Percentiles rank a stretch among this genome's conserved stretches.
phyloP scores from a whole-genome alignment of 305 asterid species.

The Caryopteris hybrid region DNA sequence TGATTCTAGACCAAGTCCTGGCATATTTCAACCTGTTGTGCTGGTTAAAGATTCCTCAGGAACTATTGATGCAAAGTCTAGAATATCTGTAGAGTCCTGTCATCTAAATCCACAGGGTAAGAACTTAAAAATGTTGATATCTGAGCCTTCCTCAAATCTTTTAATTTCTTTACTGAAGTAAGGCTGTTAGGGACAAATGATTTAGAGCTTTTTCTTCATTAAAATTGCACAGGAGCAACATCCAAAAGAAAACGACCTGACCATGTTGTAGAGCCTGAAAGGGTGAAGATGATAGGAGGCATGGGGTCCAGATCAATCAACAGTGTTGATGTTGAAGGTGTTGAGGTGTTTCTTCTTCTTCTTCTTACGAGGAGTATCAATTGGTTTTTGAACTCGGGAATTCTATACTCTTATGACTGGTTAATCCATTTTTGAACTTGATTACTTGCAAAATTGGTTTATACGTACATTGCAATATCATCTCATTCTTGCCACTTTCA shows the following conservation, averaged over 20 bases:
- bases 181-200: slow-evolving; percentile 4
- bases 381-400: too few species aligned
- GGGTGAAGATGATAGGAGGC: slow-evolving; percentile 36
- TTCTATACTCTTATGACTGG: too few species aligned
- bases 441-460: too few species aligned
- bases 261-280: slow-evolving; percentile 38
- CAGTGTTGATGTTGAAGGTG: slow-evolving; percentile 17
- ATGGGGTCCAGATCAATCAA: slow-evolving; percentile 20
- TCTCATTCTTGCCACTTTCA: too few species aligned
- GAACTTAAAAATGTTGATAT: neutral
- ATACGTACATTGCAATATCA: too few species aligned
- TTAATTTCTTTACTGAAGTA: neutral
- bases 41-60: slow-evolving; percentile 29
- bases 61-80: slow-evolving; percentile 22
- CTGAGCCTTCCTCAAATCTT: slow-evolving; percentile 1
- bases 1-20: slow-evolving; percentile 23
- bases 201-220: slow-evolving; percentile 5
- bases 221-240: slow-evolving; percentile 30
- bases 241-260: slow-evolving; percentile 49
- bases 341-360: slow-evolving; percentile 23
- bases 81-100: slow-evolving; percentile 15
- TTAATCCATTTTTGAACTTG: too few species aligned
- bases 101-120: slow-evolving; percentile 30
- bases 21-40: slow-evolving; percentile 40
- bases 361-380: too few species aligned